Conservation (phyloP, 345 rosid genomes). For the Geranium rotundifolium region DNA sequence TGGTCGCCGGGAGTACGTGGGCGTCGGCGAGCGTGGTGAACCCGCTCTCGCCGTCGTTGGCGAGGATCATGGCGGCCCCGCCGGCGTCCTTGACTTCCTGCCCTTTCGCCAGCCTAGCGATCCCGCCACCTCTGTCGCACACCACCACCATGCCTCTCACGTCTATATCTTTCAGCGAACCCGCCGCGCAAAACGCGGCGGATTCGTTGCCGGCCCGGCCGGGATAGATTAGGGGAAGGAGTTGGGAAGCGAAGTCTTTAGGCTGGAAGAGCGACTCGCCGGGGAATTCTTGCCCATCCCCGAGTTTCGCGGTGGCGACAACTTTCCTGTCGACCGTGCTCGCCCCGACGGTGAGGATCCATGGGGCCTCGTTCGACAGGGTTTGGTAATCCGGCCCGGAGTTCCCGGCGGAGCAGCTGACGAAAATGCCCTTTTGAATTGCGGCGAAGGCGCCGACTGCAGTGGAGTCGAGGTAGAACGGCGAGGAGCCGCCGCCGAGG, state of each 20-base stretch:
- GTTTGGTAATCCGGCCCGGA: constrained; percentile 22
- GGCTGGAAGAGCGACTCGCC: constrained; percentile 27
- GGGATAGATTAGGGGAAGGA: constrained; percentile 22
- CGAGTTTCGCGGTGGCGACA: constrained; percentile 24
- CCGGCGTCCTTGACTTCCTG: constrained; percentile 14
- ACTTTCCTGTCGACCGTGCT: constrained; percentile 31
- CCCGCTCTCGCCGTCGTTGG: constrained; percentile 5
- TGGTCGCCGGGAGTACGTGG: constrained; percentile 15
- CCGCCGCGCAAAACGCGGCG: constrained; percentile 5
- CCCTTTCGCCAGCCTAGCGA: constrained; percentile 12
- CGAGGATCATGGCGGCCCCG: constrained; percentile 15
- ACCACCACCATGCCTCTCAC: constrained; percentile 9
- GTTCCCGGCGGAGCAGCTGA: constrained; percentile 36
- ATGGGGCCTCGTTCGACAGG: constrained; percentile 33
- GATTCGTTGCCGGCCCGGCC: constrained; percentile 10
- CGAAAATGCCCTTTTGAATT: constrained; percentile 22
- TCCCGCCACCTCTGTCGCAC: constrained; percentile 12
- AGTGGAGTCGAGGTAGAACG: constrained; percentile 21
- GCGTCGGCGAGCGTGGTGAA: constrained; percentile 12
- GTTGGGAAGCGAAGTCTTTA: constrained; percentile 7
- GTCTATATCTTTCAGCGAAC: constrained; percentile 1
- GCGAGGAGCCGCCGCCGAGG: constrained; percentile 20
- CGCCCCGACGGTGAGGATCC: constrained; percentile 36
- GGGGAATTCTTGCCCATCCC: constrained; percentile 11
- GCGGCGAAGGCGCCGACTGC: constrained; percentile 30